A percentile compares a stretch with the other conserved stretches of the same genome.
These are phyloP conservation scores for Dendrobium officinale DNA, from an alignment of 106 monocot genomes.

Conservation along the genomic window DNA sequence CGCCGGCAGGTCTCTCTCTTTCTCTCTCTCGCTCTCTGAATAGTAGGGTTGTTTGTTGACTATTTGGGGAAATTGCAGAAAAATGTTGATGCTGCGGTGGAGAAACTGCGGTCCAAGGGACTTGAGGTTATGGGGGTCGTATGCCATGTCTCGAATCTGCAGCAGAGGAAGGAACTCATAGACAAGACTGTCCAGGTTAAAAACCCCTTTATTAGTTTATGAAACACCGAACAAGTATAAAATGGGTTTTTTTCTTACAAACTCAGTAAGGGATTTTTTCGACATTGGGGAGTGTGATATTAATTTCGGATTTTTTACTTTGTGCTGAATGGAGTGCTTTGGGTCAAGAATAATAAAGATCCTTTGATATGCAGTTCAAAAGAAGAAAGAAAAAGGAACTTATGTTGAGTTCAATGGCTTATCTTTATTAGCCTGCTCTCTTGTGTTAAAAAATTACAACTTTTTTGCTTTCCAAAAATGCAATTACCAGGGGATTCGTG, in stretches of 20 bases:
- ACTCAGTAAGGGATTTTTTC: neutral
- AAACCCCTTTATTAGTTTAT: neutral
- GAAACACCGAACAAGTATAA: neutral
- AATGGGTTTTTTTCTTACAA: neutral
- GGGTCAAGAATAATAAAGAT: neutral
- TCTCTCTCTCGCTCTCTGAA: neutral
- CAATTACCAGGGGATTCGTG: too few relatives aligned
- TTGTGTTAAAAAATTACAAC: too few relatives aligned
- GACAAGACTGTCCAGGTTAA: conserved; percentile 27
- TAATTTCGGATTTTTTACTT: neutral
- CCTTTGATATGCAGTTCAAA: neutral
- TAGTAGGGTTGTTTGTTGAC: neutral
- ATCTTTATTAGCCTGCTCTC: neutral
- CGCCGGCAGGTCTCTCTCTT: conserved; percentile 63
- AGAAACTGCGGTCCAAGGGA: conserved; percentile 60
- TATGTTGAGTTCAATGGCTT: neutral
- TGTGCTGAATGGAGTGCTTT: neutral
- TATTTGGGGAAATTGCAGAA: conserved; percentile 26
- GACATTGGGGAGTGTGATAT: neutral
- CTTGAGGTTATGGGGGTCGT: conserved; percentile 66
- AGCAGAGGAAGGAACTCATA: conserved; percentile 29
- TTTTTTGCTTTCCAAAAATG: too few relatives aligned
- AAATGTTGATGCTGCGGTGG: conserved; percentile 89
- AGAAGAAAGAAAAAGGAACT: neutral
- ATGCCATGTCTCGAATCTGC: conserved; percentile 75